Base-by-base conservation (phyloP, 202 grass and related monocot species). In the Panicum hallii region DNA sequence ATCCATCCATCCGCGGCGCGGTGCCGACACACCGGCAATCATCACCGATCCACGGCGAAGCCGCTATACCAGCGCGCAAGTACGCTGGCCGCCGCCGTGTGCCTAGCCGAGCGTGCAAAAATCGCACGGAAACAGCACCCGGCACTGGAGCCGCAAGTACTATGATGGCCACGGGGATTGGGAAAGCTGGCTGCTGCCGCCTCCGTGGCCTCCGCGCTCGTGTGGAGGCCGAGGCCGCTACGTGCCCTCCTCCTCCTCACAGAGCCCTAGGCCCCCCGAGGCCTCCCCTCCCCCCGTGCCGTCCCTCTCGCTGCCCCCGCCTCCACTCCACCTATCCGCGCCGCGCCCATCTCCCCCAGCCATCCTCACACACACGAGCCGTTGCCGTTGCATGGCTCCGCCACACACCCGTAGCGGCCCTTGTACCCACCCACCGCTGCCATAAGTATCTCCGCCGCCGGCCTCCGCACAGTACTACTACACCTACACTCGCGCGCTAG, bases 181-280 rank as follows among this genome's bases (percentile, higher is more conserved):
- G 26, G 62, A 84, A 11, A 47, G 40, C 16, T 6, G 36, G 22
- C 22, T 2, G 17, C 49, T 40, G 11, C 47, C 13, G 20, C 44
- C 17, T 11, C 38, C 54, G 77, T 55, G 80, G 70, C 26, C 2
- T 36, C 0, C 3, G 72, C 63, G 72, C 63, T 80, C 86, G 26
- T 91, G 92, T 91, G 91, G 91, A 91, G 14, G 74, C 8, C 48
- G 60, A 79, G 75, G 75, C 63, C 64, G 83, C 86, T 91, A 94
- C 92, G 92, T 91, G 92, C 89, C 43, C 71, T 53, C 23, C 65
- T 87, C 86, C 80, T 82, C 80, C 86, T 84, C 88, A 85, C 81
- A 87, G 45, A 77, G 11, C 42, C 84, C 40, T 28, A 62, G 77
- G 63, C 62, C 63, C 80, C 32, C 48, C 68, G 2, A 10, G 13